Percentiles rank a stretch among this genome's conserved stretches.
phyloP scores from a whole-genome alignment of 345 rosid genomes.

The Arabis hirsuta region DNA sequence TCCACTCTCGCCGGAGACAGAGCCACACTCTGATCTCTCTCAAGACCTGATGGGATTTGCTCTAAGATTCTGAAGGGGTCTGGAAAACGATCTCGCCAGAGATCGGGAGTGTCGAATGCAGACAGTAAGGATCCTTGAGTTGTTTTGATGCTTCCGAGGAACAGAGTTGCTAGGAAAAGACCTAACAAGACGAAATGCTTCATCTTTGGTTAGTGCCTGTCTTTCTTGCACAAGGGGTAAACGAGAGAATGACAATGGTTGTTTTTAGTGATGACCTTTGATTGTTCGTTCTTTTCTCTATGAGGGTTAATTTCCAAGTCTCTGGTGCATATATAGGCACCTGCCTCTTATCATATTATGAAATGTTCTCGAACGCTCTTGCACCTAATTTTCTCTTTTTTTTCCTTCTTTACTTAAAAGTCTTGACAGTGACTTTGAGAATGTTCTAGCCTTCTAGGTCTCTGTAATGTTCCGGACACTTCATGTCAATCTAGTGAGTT shows the following conservation, averaged over 20 bases:
- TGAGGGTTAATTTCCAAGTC: neutral
- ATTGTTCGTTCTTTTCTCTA: conserved; percentile 18
- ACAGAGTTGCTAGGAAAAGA: conserved; percentile 31
- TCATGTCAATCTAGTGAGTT: conserved; percentile 13
- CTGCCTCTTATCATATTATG: conserved; percentile 2
- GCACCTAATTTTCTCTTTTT: neutral
- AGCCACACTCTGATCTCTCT: conserved; percentile 52
- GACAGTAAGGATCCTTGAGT: conserved; percentile 51
- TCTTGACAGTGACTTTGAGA: conserved; percentile 27
- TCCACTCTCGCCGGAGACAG: conserved; percentile 63
- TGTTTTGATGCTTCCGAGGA: conserved; percentile 28
- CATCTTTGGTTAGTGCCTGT: no score
- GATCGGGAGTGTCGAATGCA: conserved; percentile 49
- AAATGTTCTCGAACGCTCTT: conserved; percentile 41
- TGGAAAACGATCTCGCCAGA: conserved; percentile 44
- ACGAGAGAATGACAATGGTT: neutral
- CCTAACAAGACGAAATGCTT: conserved; percentile 7
- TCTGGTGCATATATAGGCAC: conserved; percentile 11
- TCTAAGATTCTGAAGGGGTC: conserved; percentile 76
- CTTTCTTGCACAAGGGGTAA: conserved; percentile 22
- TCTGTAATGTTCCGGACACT: conserved; percentile 37
- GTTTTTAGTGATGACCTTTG: neutral
- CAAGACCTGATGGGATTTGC: conserved; percentile 59
- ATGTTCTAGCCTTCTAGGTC: conserved; percentile 47
- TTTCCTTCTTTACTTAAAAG: neutral